Percentiles rank a stretch among this genome's conserved stretches.
Conservation (phyloP, 139 green algal genomes). For the Tetraselmis striata region DNA sequence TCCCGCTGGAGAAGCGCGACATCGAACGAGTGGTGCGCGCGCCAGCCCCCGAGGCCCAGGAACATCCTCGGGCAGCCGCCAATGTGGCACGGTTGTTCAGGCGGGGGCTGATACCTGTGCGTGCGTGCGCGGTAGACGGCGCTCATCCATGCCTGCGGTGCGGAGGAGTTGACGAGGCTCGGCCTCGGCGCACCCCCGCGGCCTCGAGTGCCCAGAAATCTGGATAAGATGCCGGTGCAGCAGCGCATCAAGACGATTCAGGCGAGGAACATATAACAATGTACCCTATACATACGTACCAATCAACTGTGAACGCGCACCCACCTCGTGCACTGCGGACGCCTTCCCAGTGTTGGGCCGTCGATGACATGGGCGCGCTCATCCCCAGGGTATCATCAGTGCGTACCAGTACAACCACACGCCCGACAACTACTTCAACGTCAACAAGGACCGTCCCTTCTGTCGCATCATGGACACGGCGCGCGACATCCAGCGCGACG, state of each 20-base stretch:
- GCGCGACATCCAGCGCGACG: conserved; percentile 31
- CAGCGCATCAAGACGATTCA: background rate
- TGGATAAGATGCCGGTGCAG: background rate
- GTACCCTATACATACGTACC: too few relatives aligned
- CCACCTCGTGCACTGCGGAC: too few relatives aligned
- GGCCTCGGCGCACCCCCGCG: background rate
- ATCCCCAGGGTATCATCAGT: conserved; percentile 45
- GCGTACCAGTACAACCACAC: conserved; percentile 55
- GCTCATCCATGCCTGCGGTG: background rate
- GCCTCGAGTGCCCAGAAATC: background rate
- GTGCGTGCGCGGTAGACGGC: too few relatives aligned
- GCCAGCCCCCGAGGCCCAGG: too few relatives aligned
- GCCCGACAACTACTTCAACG: conserved; percentile 42
- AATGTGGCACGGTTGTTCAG: too few relatives aligned
- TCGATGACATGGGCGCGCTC: too few relatives aligned
- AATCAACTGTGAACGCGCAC: too few relatives aligned
- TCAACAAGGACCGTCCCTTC: conserved; percentile 44
- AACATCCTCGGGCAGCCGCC: too few relatives aligned
- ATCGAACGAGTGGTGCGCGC: background rate
- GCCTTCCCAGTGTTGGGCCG: too few relatives aligned
- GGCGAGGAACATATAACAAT: too few relatives aligned
- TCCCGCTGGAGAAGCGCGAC: background rate
- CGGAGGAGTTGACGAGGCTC: background rate
- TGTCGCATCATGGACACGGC: conserved; percentile 45
- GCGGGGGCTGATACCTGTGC: too few relatives aligned